Conservation (phyloP, 2,329 filamentous ascomycete genomes). For the Truncatella angustata region DNA sequence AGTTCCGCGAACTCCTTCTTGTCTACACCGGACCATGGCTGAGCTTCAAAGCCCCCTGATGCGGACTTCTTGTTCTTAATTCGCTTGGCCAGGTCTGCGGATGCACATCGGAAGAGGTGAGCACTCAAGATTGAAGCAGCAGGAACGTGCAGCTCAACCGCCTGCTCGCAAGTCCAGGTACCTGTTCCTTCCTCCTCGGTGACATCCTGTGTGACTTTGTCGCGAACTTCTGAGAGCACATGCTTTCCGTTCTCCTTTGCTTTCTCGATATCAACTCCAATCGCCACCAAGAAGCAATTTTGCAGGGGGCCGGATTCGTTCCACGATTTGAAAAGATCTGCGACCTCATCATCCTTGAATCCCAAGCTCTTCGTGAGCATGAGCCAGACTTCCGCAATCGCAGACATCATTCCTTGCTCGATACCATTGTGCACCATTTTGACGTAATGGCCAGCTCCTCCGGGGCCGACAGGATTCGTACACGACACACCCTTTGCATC, state of each 20-base stretch:
- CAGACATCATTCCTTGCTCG: conserved; percentile 68
- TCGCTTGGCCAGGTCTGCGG: conserved; percentile 58
- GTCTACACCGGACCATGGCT: conserved; percentile 24
- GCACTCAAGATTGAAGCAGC: conserved; percentile 62
- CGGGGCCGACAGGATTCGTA: conserved; percentile 57
- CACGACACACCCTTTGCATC: conserved; percentile 58
- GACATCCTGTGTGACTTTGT: conserved; percentile 71
- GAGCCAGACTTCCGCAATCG: conserved; percentile 63
- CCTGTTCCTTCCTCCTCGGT: conserved; percentile 66
- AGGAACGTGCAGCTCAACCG: conserved; percentile 59
- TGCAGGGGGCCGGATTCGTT: conserved; percentile 54
- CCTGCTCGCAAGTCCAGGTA: conserved; percentile 63
- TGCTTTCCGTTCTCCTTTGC: conserved; percentile 45
- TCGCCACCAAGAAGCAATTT: conserved; percentile 61
- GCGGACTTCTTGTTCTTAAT: conserved; percentile 48
- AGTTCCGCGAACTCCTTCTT: conserved; percentile 51
- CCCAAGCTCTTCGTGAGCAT: conserved; percentile 59
- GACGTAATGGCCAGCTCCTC: conserved; percentile 67
- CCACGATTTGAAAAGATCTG: conserved; percentile 59
- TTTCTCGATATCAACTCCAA: conserved; percentile 59
- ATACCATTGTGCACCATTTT: conserved; percentile 79
- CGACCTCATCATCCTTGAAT: conserved; percentile 60
- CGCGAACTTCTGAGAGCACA: conserved; percentile 60
- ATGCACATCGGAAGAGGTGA: conserved; percentile 63
- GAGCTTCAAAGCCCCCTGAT: conserved; percentile 25